Base-by-base conservation (phyloP, 2,329 filamentous ascomycete genomes). In the Thelonectria olida region DNA sequence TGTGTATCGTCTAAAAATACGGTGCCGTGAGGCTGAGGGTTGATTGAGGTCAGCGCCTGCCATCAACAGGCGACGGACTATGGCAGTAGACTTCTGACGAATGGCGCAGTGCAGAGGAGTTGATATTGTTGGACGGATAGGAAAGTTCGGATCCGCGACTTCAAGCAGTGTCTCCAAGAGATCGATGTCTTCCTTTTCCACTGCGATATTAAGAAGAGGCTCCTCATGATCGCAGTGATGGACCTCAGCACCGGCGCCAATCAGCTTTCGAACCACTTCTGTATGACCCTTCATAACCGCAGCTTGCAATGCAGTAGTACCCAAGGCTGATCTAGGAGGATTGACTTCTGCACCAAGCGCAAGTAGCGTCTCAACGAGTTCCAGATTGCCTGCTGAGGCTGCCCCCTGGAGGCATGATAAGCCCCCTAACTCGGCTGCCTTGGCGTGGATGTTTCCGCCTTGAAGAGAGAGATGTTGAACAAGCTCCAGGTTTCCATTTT, bases 211-310 rank as follows among this genome's bases (percentile, higher is more conserved):
- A 5, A 39, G 36, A n/a, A 39, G 36, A 39, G 36, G n/a, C 7
- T 39, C 4, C 36, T 7, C n/a, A 31, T 31, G 28, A 13, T 8
- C 36, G 12, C n/a, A 5, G 8, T 7, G 12, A 39, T 39, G 17
- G 19, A 62, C n/a, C 2, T 58, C 20, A 19, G 45, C 60, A 3
- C 55, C 55, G 7, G 39, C 54, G 12, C 38, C 31, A 12, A 62
- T 20, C 2, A 62, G n/a, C 9, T 44, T 17, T 45, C 28, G 3
- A 15, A 45, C 34, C 1, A 44, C n/a, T 1, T 22, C 7, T 27
- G 1, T 4, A 12, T 41, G 1, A 4, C 15, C n/a, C 1, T 1
- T 8, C 5, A 20, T 5, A 5, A 41, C n/a, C 2, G 49, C 49
- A 12, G 15, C 15, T n/a, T 41, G 34, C 10, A 52, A 13, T 7